A percentile compares a stretch with the other conserved stretches of the same genome.
phyloP scores from a whole-genome alignment of 371 early-diverging fungal species.

The Syncephalastrum monosporum region DNA sequence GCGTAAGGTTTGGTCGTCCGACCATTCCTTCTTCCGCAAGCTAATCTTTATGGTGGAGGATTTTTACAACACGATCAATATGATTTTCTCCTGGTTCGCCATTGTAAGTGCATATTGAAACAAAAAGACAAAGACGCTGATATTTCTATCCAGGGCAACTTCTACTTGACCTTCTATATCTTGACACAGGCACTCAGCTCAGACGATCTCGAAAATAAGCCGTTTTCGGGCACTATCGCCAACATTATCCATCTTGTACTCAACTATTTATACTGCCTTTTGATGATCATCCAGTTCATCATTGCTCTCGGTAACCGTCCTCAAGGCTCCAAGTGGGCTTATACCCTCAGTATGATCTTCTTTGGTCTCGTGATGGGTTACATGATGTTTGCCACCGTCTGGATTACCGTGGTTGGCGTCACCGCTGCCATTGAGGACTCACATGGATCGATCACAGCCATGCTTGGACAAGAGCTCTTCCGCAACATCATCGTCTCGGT shows the following conservation, averaged over 20 bases:
- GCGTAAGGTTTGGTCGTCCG: constrained; percentile 71
- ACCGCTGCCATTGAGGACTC: constrained; percentile 29
- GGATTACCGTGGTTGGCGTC: constrained; percentile 52
- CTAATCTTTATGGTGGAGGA: constrained; percentile 67
- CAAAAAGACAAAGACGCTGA: no score
- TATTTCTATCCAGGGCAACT: constrained; percentile 60
- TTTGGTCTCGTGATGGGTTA: constrained; percentile 60
- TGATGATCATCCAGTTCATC: constrained; percentile 68
- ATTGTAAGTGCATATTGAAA: constrained; percentile 50
- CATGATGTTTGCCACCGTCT: constrained; percentile 57
- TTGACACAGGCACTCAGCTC: constrained; percentile 39
- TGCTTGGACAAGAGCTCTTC: constrained; percentile 43
- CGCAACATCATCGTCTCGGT: constrained; percentile 62
- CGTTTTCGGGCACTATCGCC: constrained; percentile 49
- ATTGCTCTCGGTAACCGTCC: constrained; percentile 82
- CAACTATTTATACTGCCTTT: constrained; percentile 58
- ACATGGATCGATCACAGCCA: constrained; percentile 19
- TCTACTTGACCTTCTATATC: constrained; percentile 76
- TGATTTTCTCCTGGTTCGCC: constrained; percentile 79
- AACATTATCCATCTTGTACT: constrained; percentile 48
- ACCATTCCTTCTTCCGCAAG: constrained; percentile 66
- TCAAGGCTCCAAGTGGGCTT: constrained; percentile 73
- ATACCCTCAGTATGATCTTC: constrained; percentile 49
- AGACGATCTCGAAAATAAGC: constrained; percentile 22
- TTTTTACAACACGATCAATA: constrained; percentile 68